Evolutionary conservation across 768 basidiomycete species (phyloP), one percentile per base, ranked within the genome.

Genomic region (Termitomyces sp.): DNA sequence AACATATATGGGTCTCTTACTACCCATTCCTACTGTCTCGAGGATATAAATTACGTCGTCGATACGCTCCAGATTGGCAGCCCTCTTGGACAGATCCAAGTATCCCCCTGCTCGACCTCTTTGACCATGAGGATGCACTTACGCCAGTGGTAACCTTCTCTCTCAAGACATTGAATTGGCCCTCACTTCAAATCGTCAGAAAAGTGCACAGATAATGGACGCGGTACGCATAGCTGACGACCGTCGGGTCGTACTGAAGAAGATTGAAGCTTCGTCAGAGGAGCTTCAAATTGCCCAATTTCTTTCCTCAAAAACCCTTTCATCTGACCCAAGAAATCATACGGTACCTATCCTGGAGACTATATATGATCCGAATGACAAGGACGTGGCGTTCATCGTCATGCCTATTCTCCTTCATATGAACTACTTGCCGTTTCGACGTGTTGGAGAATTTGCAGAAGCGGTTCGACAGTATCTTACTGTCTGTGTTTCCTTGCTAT

Each of bases 401-500:
- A 62, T 62, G 61, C 61, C 61, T 13, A 51, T 59, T 26, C 41
- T 62, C 2, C n/a, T 56, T 41, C 39, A 36, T 5, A 44, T 62
- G 37, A 26, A 56, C 13, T 18, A n/a, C 12, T 16, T 62, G 12
- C 61, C 61, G 0, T 62, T 62, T 54, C 50, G 61, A 50, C 55
- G 51, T n/a, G 42, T 59, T 2, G 61, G 47, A 2, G 61, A 62
- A 34, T 56, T 62, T 24, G 51, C 57, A 5, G 51, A 62, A 5
- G 58, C 58, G 6, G 36, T 51, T 4, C 37, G 48, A 2, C 61
- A 62, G 26, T 59, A 53, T 22, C 34, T 55, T 12, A 39, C 49
- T 24, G 61, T 62, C n/a, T 22, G 49, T 53, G 7, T 51, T 16
- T 39, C 26, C 10, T 33, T 10, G 20, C 10, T 45, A 8, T 44